phyloP scores from a whole-genome alignment of 1,284 basidiomycete species.

The Leccinum subspadiceum region DNA sequence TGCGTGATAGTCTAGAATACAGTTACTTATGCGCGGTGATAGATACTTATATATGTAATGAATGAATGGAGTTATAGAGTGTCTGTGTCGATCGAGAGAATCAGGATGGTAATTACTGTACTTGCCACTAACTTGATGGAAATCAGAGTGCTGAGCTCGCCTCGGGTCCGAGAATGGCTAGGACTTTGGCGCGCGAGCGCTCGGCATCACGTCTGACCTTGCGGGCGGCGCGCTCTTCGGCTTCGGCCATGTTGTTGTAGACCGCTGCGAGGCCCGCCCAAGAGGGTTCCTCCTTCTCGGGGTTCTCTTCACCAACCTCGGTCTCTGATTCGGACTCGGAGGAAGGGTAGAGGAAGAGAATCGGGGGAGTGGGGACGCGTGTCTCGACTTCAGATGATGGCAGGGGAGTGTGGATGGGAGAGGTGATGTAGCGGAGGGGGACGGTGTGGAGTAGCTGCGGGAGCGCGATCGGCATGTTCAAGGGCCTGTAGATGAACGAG shows the following conservation, averaged over 20 bases:
- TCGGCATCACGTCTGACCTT: slow-evolving; percentile 14
- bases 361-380: neutral
- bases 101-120: neutral
- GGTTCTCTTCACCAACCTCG: too few species aligned
- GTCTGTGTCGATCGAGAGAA: neutral
- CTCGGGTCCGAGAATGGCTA: neutral
- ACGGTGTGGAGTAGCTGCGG: slow-evolving; percentile 6
- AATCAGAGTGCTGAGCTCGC: neutral
- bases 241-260: slow-evolving; percentile 7
- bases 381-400: neutral
- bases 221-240: slow-evolving; percentile 8
- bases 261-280: slow-evolving; percentile 4
- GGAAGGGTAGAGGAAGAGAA: neutral
- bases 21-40: neutral
- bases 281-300: neutral
- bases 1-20: neutral
- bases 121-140: neutral
- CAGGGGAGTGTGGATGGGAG: neutral
- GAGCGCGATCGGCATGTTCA: slow-evolving; percentile 7
- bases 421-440: neutral
- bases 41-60: neutral
- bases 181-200: slow-evolving; percentile 14
- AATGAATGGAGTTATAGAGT: neutral
- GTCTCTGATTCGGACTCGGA: neutral
- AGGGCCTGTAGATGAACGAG: neutral